Evolutionary conservation across 805 yeast genomes (phyloP).

Genomic region (Candida ovalis): DNA sequence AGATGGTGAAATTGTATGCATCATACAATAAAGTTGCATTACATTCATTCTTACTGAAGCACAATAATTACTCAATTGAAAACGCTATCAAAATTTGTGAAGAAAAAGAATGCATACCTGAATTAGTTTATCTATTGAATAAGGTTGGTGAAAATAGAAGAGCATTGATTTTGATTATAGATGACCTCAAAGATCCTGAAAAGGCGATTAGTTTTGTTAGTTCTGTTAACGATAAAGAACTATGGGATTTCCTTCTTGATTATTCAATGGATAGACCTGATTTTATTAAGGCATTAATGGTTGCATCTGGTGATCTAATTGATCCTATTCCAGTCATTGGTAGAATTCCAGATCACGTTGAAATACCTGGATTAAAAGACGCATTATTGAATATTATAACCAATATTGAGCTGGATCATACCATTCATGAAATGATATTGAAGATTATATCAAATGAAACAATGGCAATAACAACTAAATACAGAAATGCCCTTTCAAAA

Average conservation of each 20-base stretch:
- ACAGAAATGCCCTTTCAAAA: constrained; percentile 26
- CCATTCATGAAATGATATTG: constrained; percentile 53
- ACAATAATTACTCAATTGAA: constrained; percentile 63
- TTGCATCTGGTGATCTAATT: constrained; percentile 58
- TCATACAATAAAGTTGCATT: constrained; percentile 53
- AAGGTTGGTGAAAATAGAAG: constrained; percentile 73
- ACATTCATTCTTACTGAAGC: constrained; percentile 56
- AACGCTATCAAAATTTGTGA: constrained; percentile 68
- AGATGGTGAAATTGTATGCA: constrained; percentile 61
- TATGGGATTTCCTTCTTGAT: constrained; percentile 74
- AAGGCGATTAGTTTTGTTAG: constrained; percentile 79
- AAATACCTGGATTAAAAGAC: constrained; percentile 60
- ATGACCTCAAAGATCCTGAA: constrained; percentile 71
- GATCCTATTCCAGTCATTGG: constrained; percentile 69
- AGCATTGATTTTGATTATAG: constrained; percentile 75
- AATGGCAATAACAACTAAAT: constrained; percentile 30
- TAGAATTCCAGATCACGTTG: constrained; percentile 57
- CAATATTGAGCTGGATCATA: constrained; percentile 54
- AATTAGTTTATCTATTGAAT: constrained; percentile 77
- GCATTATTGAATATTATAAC: constrained; percentile 59
- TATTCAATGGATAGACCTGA: constrained; percentile 68
- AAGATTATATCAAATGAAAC: constrained; percentile 54
- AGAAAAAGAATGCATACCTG: constrained; percentile 49
- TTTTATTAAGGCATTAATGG: constrained; percentile 73
- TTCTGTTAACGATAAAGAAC: constrained; percentile 61